These are phyloP conservation scores for Mycena vulgaris DNA, from an alignment of 768 basidiomycete genomes.

Conservation along the genomic window DNA sequence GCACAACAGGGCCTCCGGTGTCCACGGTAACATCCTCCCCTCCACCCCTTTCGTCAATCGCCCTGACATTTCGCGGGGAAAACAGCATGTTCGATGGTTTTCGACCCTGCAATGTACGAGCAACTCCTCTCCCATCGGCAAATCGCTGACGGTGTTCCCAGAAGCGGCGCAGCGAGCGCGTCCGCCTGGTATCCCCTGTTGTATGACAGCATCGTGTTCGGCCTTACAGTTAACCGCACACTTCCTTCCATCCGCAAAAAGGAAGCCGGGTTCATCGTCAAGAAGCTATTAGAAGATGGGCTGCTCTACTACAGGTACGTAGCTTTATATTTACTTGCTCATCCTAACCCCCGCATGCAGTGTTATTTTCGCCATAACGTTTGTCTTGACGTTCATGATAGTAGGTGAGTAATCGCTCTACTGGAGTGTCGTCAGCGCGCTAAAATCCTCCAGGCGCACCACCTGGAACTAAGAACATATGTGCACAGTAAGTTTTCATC, in stretches of 20 bases:
- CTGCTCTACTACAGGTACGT: constrained; percentile 46
- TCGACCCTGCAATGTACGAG: constrained; percentile 44
- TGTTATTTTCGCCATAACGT: constrained; percentile 46
- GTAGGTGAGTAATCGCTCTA: constrained; percentile 23
- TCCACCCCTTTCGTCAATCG: not conserved
- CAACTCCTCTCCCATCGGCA: not conserved
- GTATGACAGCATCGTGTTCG: constrained; percentile 48
- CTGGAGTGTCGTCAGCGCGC: not conserved
- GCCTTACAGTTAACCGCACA: constrained; percentile 45
- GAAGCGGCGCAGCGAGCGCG: constrained; percentile 44
- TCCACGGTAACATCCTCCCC: constrained; percentile 25
- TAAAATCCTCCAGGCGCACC: constrained; percentile 34
- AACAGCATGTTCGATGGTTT: constrained; percentile 58
- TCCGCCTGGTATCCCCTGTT: constrained; percentile 51
- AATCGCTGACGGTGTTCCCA: constrained; percentile 12
- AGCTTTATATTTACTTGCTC: not conserved
- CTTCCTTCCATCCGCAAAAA: constrained; percentile 41
- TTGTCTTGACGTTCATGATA: constrained; percentile 49
- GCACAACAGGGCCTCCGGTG: constrained; percentile 31
- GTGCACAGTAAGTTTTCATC: constrained; percentile 46
- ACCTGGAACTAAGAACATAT: constrained; percentile 46
- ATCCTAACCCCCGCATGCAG: constrained; percentile 18
- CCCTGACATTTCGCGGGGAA: not conserved
- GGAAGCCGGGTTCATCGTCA: constrained; percentile 40
- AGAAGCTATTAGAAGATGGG: constrained; percentile 46